Evolutionary conservation across 495 filamentous ascomycete genomes (phyloP).

Genomic region (Penicillium subrubescens): DNA sequence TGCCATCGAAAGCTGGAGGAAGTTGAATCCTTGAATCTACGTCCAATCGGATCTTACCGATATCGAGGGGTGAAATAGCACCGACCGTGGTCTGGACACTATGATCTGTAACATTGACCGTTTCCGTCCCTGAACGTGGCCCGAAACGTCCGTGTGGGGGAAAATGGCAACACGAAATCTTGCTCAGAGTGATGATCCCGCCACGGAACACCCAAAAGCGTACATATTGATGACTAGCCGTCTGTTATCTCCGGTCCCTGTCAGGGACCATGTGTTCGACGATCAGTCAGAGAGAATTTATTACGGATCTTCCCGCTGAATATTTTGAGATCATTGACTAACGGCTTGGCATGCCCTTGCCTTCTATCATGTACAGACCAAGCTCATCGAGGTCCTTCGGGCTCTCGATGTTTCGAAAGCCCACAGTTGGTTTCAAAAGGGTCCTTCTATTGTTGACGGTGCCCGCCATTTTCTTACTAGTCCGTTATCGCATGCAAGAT

Average conservation of each 20-base stretch:
- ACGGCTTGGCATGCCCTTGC: background rate
- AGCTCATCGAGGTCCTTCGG: background rate
- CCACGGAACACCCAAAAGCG: background rate
- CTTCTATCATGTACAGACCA: background rate
- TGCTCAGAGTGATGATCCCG: background rate
- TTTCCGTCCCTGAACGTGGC: constrained; percentile 1
- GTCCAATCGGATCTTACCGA: background rate
- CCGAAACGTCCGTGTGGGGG: background rate
- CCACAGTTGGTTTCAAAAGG: background rate
- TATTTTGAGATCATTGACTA: background rate
- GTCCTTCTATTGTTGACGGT: background rate
- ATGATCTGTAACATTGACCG: background rate
- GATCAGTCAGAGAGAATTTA: background rate
- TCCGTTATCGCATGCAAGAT: constrained; percentile 1
- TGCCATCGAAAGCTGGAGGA: background rate
- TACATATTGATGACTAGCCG: background rate
- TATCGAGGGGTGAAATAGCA: background rate
- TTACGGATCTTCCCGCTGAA: background rate
- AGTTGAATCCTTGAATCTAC: background rate
- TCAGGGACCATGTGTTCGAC: background rate
- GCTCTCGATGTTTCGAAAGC: background rate
- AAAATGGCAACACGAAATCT: background rate
- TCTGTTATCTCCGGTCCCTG: background rate
- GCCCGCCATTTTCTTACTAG: background rate
- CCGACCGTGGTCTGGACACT: background rate